Base-by-base conservation (phyloP, 23 red algal species). In the Agarophyton chilense region DNA sequence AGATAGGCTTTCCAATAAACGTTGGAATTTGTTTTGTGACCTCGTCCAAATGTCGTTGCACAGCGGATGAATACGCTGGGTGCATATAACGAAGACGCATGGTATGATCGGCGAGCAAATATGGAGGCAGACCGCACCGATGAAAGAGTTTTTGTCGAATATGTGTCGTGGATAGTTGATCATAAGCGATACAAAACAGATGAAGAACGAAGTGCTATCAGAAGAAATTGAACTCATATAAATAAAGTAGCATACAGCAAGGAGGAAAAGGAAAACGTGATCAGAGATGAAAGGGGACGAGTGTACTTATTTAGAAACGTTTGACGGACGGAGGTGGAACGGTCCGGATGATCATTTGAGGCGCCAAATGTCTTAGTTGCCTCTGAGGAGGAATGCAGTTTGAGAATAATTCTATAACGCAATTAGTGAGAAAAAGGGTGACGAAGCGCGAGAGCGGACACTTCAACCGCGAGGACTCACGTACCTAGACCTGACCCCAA, bases 71-170 rank as follows among this genome's bases (percentile, higher is more conserved):
- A 84, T 87, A 98, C 32, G 83, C 22, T 0, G 66, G 45, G 58
- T 98, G 68, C 52, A 75, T 76, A 45, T 53, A 91, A 18, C 95
- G 90, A 33, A 94, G 81, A 38, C 55, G 62, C 72, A 98, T 93
- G 12, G 76, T 34, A 63, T 72, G 74, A 40, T 93, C 66, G 55
- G 81, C 53, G 18, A 86, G 71, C 26, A 98, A 68, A 47, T 89
- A 94, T 10, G 72, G 35, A 1, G 89, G 95, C 50, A 61, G 56
- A 61, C 24, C 56, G 14, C 1, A 61, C 56, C 22, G 25, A 61
- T 31, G 25, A 9, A 2, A 24, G 29, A 4, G 56, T 31, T 26
- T 19, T 6, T 8, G 56, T 25, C 2, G 56, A 61, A 31, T 61
- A 61, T 24, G 56, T 24, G 56, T 24, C 56, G 24, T 61, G 56